A percentile compares a stretch with the other conserved stretches of the same genome.
These are phyloP conservation scores for Pseudocercospora fuligena DNA, from an alignment of 2,329 filamentous ascomycete species.

Conservation along the genomic window DNA sequence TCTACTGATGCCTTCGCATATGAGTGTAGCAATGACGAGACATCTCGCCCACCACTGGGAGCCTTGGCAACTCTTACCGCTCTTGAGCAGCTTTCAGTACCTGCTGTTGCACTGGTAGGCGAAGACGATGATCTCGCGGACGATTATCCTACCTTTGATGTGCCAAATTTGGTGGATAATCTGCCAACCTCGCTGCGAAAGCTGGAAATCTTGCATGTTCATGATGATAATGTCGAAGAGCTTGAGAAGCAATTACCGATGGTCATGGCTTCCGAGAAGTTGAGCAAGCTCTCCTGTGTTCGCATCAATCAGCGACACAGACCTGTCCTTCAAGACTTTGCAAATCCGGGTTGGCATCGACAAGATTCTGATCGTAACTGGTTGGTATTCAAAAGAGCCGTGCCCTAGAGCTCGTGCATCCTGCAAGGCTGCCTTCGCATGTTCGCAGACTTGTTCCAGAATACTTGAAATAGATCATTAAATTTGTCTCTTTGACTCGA, in stretches of 20 bases:
- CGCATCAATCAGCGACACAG: no score
- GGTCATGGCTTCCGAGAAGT: no score
- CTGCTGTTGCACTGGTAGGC: constrained; percentile 9
- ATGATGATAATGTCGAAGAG: not conserved
- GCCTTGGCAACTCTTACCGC: not conserved
- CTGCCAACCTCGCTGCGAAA: not conserved
- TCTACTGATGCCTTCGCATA: not conserved
- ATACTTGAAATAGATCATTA: no score
- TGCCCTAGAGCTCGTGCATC: no score
- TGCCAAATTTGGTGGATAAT: not conserved
- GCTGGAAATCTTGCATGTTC: not conserved
- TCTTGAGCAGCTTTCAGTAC: constrained; percentile 12
- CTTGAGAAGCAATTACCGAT: not conserved
- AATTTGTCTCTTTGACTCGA: no score
- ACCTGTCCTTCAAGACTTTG: no score
- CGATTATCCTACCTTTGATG: not conserved
- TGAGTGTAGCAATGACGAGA: not conserved
- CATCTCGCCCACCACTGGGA: constrained; percentile 7
- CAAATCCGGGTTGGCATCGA: no score
- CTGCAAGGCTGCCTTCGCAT: no score
- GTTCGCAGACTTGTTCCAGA: no score
- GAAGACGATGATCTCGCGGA: not conserved
- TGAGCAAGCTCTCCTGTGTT: no score
- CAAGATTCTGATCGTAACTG: no score
- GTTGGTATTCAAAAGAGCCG: no score